phyloP scores from a whole-genome alignment of 73 alveolate species.

The Halteria grandinella region DNA sequence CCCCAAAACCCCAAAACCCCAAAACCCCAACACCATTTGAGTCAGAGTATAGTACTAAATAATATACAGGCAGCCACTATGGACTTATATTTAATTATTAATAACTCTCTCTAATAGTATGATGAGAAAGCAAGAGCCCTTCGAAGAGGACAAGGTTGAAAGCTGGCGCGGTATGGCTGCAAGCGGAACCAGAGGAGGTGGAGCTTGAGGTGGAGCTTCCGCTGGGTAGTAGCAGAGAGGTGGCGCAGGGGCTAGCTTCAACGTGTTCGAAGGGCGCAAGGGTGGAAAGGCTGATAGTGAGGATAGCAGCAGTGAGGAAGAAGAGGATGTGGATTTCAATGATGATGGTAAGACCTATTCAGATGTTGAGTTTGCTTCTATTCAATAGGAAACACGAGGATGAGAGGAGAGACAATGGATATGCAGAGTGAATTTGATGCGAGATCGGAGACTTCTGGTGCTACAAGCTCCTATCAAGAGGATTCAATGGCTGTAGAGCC shows the following conservation, averaged over 20 bases:
- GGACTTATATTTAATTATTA: too few species aligned
- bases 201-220: not conserved
- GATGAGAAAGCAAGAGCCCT: too few species aligned
- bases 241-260: constrained; percentile 19
- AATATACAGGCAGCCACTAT: too few species aligned
- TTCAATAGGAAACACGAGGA: too few species aligned
- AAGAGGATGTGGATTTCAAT: constrained; percentile 35
- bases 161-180: not conserved
- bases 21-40: too few species aligned
- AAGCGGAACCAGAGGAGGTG: not conserved
- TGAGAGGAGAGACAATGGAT: constrained; percentile 54
- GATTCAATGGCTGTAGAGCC: constrained; percentile 18
- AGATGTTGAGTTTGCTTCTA: constrained; percentile 25
- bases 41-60: not conserved
- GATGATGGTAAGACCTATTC: constrained; percentile 16
- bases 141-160: not conserved
- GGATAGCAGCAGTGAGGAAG: constrained; percentile 50
- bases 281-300: constrained; percentile 4
- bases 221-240: not conserved
- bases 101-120: too few species aligned
- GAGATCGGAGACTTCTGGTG: constrained; percentile 26
- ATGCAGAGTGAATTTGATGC: constrained; percentile 44
- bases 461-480: not conserved
- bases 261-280: constrained; percentile 25
- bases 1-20: too few species aligned